These are phyloP conservation scores for Fusarium annulatum DNA, from an alignment of 2,329 filamentous ascomycete genomes.

Conservation along the genomic window DNA sequence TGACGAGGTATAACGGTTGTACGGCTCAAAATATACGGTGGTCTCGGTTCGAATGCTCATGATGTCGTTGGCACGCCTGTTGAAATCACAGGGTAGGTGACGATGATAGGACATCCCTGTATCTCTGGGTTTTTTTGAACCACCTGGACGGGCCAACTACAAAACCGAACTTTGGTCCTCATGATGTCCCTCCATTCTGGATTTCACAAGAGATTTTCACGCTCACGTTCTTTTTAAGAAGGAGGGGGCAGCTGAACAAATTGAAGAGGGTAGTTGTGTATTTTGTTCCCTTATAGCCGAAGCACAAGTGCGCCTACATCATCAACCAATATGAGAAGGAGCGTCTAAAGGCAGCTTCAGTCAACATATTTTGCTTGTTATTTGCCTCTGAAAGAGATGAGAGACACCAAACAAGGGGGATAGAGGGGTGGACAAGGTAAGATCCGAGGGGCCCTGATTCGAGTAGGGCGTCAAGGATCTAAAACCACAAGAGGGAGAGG, in stretches of 20 bases:
- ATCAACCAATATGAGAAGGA: background rate
- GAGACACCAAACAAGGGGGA: background rate
- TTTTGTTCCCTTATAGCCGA: background rate
- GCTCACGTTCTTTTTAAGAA: constrained; percentile 10
- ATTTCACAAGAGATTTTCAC: constrained; percentile 6
- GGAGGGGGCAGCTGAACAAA: background rate
- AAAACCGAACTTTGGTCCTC: background rate
- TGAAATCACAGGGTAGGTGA: constrained; percentile 14
- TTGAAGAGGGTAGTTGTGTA: background rate
- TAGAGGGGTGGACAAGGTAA: background rate
- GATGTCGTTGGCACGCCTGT: background rate
- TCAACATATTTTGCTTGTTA: background rate
- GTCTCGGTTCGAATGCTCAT: background rate
- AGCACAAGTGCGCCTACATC: background rate
- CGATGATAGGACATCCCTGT: background rate
- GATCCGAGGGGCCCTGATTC: background rate
- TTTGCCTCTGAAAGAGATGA: background rate
- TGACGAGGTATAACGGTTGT: background rate
- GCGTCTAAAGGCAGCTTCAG: background rate
- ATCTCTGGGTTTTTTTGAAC: background rate
- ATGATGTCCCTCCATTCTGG: constrained; percentile 14
- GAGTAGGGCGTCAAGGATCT: background rate
- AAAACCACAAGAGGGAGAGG: background rate
- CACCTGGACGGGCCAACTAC: background rate
- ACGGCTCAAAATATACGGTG: background rate